phyloP scores from a whole-genome alignment of 108 stramenopile genomes.

The Aurantiochytrium sp. region DNA sequence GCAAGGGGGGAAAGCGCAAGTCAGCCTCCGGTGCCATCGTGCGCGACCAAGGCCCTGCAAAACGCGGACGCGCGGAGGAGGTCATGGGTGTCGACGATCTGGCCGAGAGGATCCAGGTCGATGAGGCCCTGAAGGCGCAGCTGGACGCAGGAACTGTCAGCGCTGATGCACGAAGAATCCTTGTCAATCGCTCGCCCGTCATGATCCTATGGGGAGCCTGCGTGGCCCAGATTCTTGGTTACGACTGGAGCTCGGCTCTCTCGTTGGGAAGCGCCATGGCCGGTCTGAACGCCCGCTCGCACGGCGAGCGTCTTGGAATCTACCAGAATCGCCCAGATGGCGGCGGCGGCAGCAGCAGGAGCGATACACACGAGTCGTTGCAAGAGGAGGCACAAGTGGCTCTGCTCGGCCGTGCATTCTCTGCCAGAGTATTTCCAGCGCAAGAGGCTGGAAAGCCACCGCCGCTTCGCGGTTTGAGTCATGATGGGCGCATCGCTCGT shows the following conservation, averaged over 20 bases:
- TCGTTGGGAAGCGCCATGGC: neutral
- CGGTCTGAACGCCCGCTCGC: neutral
- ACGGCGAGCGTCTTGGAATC: neutral
- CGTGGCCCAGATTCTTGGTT: neutral
- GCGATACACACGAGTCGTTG: too few relatives aligned
- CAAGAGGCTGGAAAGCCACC: too few relatives aligned
- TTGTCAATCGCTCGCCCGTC: neutral
- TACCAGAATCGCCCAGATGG: neutral
- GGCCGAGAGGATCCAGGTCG: neutral
- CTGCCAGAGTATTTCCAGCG: too few relatives aligned
- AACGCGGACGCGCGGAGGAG: neutral
- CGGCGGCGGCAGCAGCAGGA: too few relatives aligned
- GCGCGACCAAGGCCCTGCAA: neutral
- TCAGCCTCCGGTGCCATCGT: neutral
- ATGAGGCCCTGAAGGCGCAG: neutral
- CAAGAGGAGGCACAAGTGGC: too few relatives aligned
- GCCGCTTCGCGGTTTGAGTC: neutral
- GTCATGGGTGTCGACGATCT: neutral
- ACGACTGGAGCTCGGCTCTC: neutral
- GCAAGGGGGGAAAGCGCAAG: neutral
- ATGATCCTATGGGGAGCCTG: slow-evolving; percentile 4
- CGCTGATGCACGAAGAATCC: neutral
- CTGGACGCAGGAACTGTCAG: neutral
- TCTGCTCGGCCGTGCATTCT: too few relatives aligned
- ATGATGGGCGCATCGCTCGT: neutral